phyloP scores from a whole-genome alignment of 2,329 filamentous ascomycete genomes.

The Colletotrichum sp. region DNA sequence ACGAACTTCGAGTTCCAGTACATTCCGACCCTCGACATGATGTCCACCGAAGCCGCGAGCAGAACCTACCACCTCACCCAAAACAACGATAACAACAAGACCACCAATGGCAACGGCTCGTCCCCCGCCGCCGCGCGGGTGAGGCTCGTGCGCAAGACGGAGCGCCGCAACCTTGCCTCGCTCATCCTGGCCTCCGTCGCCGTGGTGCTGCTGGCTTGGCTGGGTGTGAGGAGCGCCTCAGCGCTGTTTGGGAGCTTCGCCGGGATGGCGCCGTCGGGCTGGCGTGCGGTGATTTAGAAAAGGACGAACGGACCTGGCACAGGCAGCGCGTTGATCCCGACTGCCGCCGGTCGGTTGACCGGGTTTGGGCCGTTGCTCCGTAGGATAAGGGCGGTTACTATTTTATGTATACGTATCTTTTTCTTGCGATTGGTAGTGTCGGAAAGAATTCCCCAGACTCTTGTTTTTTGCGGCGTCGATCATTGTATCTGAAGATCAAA shows the following conservation, averaged over 20 bases:
- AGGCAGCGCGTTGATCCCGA: not conserved
- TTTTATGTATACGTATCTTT: not conserved
- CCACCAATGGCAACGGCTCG: constrained; percentile 18
- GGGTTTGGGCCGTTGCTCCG: not conserved
- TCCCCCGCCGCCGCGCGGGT: constrained; percentile 33
- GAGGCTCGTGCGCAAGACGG: constrained; percentile 34
- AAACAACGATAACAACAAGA: constrained; percentile 30
- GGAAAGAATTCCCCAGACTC: not conserved
- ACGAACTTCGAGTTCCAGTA: constrained; percentile 76
- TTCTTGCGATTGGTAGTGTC: not conserved
- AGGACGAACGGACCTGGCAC: not conserved
- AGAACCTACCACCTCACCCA: not conserved
- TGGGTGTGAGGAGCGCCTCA: constrained; percentile 24
- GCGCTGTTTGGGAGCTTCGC: not conserved
- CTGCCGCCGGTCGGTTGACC: not conserved
- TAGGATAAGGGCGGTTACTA: not conserved
- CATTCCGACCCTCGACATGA: constrained; percentile 52
- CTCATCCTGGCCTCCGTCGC: constrained; percentile 43
- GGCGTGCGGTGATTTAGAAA: not conserved
- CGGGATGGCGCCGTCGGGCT: not conserved
- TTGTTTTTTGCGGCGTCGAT: not conserved
- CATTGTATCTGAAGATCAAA: constrained; percentile 9
- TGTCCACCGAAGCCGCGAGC: constrained; percentile 34
- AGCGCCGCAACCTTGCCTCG: constrained; percentile 44
- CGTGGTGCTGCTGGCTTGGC: constrained; percentile 29